Percentiles rank a stretch among this genome's conserved stretches.
phyloP scores from a whole-genome alignment of 108 stramenopile genomes.

The Conticribra weissflogii region DNA sequence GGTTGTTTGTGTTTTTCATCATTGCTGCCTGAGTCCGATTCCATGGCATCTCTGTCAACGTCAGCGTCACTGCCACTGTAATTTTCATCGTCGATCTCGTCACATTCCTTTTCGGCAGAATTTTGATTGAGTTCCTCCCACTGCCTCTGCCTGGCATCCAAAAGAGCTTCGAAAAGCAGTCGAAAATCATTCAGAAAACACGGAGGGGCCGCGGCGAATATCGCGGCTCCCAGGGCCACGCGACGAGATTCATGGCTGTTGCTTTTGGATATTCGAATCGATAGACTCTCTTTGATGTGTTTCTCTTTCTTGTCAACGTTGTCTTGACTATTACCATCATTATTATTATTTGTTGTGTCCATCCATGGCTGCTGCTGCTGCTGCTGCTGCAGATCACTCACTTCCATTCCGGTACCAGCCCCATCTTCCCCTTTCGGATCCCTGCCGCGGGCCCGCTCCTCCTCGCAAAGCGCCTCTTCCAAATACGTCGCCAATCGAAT shows the following conservation, averaged over 20 bases:
- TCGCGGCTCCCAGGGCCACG: constrained; percentile 52
- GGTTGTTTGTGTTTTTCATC: too few relatives aligned
- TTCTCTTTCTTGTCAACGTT: constrained; percentile 1
- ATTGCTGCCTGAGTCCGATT: too few relatives aligned
- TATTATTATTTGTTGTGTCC: too few relatives aligned
- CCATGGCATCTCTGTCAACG: constrained; percentile 6
- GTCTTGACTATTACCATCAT: too few relatives aligned
- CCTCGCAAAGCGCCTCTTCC: constrained; percentile 1
- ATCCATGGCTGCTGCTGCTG: too few relatives aligned
- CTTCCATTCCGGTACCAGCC: too few relatives aligned
- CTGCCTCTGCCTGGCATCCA: constrained; percentile 44
- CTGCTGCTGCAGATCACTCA: too few relatives aligned
- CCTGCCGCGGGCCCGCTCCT: too few relatives aligned
- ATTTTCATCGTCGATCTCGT: too few relatives aligned
- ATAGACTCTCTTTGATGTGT: neutral
- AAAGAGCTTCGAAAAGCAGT: constrained; percentile 45
- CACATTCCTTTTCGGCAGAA: neutral
- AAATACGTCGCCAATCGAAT: constrained; percentile 12
- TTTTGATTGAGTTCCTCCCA: constrained; percentile 14
- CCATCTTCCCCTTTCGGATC: too few relatives aligned
- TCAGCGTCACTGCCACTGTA: constrained; percentile 42
- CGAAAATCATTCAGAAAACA: constrained; percentile 53
- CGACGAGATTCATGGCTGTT: constrained; percentile 55
- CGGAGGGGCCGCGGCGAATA: constrained; percentile 53
- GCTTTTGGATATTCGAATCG: constrained; percentile 4